Conservation (phyloP, 2,329 filamentous ascomycete genomes). For the Verticillium tricorpus region DNA sequence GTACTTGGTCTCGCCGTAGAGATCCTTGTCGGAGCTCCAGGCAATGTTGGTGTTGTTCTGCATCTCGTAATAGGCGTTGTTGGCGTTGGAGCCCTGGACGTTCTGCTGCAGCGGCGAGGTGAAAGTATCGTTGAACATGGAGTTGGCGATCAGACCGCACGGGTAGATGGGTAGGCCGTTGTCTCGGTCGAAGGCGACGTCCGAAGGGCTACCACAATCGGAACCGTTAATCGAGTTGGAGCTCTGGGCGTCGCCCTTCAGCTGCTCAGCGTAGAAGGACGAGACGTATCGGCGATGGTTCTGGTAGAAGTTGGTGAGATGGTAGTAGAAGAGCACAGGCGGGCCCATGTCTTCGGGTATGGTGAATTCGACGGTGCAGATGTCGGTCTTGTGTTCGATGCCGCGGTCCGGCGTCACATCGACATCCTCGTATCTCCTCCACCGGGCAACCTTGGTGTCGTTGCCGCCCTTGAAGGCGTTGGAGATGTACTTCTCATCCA, state of each 20-base stretch:
- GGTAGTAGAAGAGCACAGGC: conserved; percentile 90
- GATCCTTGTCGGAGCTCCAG: conserved; percentile 75
- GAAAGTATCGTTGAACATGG: conserved; percentile 93
- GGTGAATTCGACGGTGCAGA: conserved; percentile 73
- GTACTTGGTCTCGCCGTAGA: conserved; percentile 72
- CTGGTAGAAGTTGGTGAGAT: conserved; percentile 96
- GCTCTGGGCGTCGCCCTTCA: conserved; percentile 64
- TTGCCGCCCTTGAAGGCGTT: conserved; percentile 66
- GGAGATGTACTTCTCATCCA: conserved; percentile 54
- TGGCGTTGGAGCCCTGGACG: conserved; percentile 29
- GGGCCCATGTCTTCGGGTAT: conserved; percentile 75
- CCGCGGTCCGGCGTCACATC: conserved; percentile 35
- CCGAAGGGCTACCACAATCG: conserved; percentile 62
- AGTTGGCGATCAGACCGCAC: conserved; percentile 94
- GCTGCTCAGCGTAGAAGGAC: conserved; percentile 77
- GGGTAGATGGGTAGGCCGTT: conserved; percentile 78
- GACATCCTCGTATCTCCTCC: conserved; percentile 32
- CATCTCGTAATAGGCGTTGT: conserved; percentile 64
- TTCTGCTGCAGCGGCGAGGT: conserved; percentile 59
- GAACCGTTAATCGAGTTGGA: conserved; percentile 59
- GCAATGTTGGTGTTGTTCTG: conserved; percentile 70
- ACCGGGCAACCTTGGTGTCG: conserved; percentile 31
- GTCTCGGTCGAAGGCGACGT: conserved; percentile 46
- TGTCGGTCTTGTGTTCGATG: conserved; percentile 29
- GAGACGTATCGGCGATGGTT: conserved; percentile 96